phyloP scores from a whole-genome alignment of 805 yeast species.

The Monosporozyma unispora region DNA sequence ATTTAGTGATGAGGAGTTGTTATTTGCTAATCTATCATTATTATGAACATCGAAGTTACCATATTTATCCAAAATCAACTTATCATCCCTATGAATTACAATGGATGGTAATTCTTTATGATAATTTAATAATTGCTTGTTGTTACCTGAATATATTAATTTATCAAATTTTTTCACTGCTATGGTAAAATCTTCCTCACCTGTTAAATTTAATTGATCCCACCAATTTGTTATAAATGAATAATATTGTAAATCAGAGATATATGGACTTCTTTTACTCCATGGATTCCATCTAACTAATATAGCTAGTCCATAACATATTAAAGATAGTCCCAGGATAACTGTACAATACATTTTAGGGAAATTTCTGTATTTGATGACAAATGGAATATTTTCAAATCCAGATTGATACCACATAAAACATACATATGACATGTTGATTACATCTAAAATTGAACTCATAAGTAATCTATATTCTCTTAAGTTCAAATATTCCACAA shows the following conservation, averaged over 20 bases:
- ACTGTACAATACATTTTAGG: conserved; percentile 44
- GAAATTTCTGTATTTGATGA: conserved; percentile 48
- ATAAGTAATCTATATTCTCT: conserved; percentile 54
- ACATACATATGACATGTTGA: conserved; percentile 34
- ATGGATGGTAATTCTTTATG: conserved; percentile 21
- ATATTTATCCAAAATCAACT: neutral
- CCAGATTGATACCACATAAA: conserved; percentile 49
- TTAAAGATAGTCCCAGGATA: conserved; percentile 51
- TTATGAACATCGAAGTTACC: neutral
- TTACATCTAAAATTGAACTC: conserved; percentile 49
- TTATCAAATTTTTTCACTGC: conserved; percentile 18
- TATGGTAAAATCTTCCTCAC: conserved; percentile 26
- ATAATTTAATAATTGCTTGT: conserved; percentile 15
- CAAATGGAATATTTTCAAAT: conserved; percentile 44
- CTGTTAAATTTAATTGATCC: conserved; percentile 24
- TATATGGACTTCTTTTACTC: conserved; percentile 5
- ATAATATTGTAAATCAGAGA: conserved; percentile 23
- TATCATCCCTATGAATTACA: neutral
- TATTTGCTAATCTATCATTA: neutral
- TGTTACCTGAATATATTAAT: conserved; percentile 18
- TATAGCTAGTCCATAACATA: conserved; percentile 50
- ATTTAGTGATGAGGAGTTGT: neutral
- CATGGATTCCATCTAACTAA: conserved; percentile 38
- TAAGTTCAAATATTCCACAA: conserved; percentile 47
- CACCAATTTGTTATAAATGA: conserved; percentile 33